Percentiles rank a stretch among this genome's conserved stretches.
These are phyloP conservation scores for Sphaerulina vaccinii DNA, from an alignment of 2,329 filamentous ascomycete genomes.

Conservation along the genomic window DNA sequence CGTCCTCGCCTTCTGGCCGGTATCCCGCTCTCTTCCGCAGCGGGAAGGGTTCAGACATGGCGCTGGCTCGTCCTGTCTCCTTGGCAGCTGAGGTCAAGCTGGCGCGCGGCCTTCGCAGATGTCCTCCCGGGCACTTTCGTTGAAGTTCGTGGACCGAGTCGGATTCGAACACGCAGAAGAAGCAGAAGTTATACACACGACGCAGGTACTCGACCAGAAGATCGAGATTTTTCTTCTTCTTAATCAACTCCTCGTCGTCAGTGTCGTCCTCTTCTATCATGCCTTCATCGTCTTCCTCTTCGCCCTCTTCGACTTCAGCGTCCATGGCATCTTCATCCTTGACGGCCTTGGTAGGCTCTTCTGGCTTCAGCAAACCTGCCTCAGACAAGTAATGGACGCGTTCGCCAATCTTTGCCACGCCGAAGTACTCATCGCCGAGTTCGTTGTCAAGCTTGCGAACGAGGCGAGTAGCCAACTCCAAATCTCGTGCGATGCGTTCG, in stretches of 20 bases:
- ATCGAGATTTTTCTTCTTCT: conserved; percentile 96
- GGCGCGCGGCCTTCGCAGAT: conserved; percentile 84
- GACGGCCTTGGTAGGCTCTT: conserved; percentile 50
- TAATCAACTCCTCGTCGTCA: conserved; percentile 84
- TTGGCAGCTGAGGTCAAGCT: conserved; percentile 82
- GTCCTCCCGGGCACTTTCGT: conserved; percentile 94
- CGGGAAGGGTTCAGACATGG: conserved; percentile 77
- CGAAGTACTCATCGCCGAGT: conserved; percentile 73
- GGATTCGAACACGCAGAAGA: conserved; percentile 98
- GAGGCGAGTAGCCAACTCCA: conserved; percentile 77
- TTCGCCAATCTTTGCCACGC: conserved; percentile 77
- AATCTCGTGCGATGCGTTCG: conserved; percentile 87
- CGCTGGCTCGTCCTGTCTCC: conserved; percentile 80
- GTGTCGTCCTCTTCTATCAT: conserved; percentile 64
- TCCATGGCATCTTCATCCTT: conserved; percentile 62
- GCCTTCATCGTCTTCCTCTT: conserved; percentile 56
- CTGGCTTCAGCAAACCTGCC: conserved; percentile 73
- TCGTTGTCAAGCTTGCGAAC: conserved; percentile 83
- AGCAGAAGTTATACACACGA: conserved; percentile 97
- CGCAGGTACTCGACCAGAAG: conserved; percentile 94
- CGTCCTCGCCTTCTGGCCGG: conserved; percentile 61
- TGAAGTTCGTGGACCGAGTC: conserved; percentile 95
- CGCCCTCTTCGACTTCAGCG: conserved; percentile 73
- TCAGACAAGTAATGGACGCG: conserved; percentile 77
- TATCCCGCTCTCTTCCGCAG: conserved; percentile 53